phyloP scores from a whole-genome alignment of 805 yeast species.

The Metschnikowia shivogae region DNA sequence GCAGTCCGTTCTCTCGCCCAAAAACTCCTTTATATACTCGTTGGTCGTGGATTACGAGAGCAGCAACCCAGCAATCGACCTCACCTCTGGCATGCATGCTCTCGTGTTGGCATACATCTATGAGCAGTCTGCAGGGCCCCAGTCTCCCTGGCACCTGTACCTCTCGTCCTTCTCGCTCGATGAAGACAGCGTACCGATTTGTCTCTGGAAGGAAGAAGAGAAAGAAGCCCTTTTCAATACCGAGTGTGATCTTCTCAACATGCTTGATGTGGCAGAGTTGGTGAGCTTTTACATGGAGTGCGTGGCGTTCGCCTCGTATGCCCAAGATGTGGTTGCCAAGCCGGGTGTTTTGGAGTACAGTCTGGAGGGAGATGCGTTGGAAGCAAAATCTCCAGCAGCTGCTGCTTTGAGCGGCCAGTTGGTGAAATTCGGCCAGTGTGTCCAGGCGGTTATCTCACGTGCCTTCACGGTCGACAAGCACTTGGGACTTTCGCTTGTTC shows the following conservation, averaged over 20 bases:
- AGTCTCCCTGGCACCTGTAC: constrained; percentile 79
- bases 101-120: constrained; percentile 67
- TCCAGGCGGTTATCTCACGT: constrained; percentile 65
- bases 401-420: constrained; percentile 23
- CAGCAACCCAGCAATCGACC: constrained; percentile 29
- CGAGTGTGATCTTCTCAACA: constrained; percentile 57
- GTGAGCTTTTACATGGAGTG: constrained; percentile 37
- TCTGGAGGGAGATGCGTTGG: neutral
- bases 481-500: constrained; percentile 75
- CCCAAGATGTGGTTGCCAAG: constrained; percentile 23
- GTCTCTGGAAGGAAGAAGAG: constrained; percentile 57
- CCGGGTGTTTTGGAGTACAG: constrained; percentile 34
- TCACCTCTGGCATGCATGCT: constrained; percentile 53
- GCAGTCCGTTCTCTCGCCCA: constrained; percentile 50
- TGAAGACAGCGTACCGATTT: constrained; percentile 48
- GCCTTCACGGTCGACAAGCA: constrained; percentile 77
- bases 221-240: constrained; percentile 52
- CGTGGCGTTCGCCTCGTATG: constrained; percentile 37
- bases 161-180: constrained; percentile 48
- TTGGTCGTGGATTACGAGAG: constrained; percentile 50
- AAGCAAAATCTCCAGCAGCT: neutral
- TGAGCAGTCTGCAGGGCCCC: constrained; percentile 54
- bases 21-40: constrained; percentile 62
- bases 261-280: constrained; percentile 47
- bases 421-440: constrained; percentile 50